Conservation (phyloP, 2,329 filamentous ascomycete genomes). For the Pseudogymnoascus sp. region DNA sequence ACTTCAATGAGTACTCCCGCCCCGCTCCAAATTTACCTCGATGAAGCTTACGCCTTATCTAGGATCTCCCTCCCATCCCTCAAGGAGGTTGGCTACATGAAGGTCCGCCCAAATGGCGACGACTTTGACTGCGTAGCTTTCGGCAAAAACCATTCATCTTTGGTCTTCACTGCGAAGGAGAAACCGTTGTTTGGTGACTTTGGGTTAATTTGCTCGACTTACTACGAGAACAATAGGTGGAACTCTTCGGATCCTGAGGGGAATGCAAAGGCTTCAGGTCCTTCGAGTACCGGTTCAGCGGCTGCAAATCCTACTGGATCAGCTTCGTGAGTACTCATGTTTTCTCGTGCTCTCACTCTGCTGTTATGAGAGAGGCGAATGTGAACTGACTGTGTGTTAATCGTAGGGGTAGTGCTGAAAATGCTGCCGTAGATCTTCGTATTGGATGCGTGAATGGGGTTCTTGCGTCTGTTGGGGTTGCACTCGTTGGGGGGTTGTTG, state of each 20-base stretch:
- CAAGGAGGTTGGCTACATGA: slow-evolving; percentile 9
- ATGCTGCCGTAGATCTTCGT: neutral
- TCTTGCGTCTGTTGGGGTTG: neutral
- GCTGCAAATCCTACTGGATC: neutral
- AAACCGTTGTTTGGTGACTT: neutral
- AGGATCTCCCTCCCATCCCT: slow-evolving; percentile 13
- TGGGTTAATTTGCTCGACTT: slow-evolving; percentile 13
- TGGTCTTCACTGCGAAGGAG: slow-evolving; percentile 11
- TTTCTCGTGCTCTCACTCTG: neutral
- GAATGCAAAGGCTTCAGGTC: neutral
- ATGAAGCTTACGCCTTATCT: neutral
- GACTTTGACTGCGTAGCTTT: slow-evolving; percentile 13
- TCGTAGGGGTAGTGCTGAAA: neutral
- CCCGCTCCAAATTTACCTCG: neutral
- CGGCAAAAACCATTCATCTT: slow-evolving; percentile 12
- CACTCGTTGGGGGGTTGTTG: neutral
- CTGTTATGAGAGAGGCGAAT: neutral
- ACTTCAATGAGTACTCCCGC: neutral
- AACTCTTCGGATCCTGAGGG: slow-evolving; percentile 12
- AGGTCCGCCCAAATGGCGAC: neutral
- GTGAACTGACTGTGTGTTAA: neutral
- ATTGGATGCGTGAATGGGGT: neutral
- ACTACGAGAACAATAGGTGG: slow-evolving; percentile 9
- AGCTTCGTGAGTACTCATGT: neutral
- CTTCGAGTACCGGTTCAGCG: neutral